Conservation (phyloP, 768 basidiomycete species). For the Mycena sanguinolenta region DNA sequence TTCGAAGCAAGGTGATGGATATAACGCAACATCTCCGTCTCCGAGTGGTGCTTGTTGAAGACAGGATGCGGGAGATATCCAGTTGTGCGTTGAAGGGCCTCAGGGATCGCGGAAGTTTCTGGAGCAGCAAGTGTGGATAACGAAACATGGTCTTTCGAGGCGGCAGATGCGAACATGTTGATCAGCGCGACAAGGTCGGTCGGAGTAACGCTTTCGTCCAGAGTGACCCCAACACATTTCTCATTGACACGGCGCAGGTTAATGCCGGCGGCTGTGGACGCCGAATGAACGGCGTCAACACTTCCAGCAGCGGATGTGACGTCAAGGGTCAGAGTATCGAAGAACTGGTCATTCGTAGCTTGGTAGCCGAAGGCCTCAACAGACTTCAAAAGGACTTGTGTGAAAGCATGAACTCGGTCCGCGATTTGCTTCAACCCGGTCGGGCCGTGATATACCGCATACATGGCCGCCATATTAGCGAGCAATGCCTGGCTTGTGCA, state of each 20-base stretch:
- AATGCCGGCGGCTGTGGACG: conserved; percentile 74
- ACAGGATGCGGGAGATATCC: conserved; percentile 87
- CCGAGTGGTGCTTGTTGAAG: conserved; percentile 97
- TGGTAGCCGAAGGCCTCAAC: conserved; percentile 83
- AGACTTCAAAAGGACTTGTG: conserved; percentile 77
- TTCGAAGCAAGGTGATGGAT: conserved; percentile 94
- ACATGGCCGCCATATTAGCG: conserved; percentile 99
- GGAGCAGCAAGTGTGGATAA: conserved; percentile 64
- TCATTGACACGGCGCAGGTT: conserved; percentile 88
- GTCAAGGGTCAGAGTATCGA: conserved; percentile 91
- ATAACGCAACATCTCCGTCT: conserved; percentile 98
- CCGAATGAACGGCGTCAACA: conserved; percentile 75
- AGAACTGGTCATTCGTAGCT: conserved; percentile 81
- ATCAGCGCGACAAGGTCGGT: conserved; percentile 82
- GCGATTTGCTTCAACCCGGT: conserved; percentile 88
- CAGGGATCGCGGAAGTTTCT: conserved; percentile 63
- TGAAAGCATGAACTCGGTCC: conserved; percentile 89
- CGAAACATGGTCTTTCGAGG: conserved; percentile 61
- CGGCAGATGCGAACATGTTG: conserved; percentile 83
- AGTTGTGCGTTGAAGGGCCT: conserved; percentile 69
- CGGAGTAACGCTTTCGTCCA: conserved; percentile 91
- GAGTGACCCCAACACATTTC: conserved; percentile 84
- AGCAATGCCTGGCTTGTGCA: conserved; percentile 98
- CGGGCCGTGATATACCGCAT: conserved; percentile 96
- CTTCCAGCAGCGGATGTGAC: conserved; percentile 70